These are phyloP conservation scores for Eucalyptus curtisii DNA, from an alignment of 345 rosid species.

Conservation along the genomic window DNA sequence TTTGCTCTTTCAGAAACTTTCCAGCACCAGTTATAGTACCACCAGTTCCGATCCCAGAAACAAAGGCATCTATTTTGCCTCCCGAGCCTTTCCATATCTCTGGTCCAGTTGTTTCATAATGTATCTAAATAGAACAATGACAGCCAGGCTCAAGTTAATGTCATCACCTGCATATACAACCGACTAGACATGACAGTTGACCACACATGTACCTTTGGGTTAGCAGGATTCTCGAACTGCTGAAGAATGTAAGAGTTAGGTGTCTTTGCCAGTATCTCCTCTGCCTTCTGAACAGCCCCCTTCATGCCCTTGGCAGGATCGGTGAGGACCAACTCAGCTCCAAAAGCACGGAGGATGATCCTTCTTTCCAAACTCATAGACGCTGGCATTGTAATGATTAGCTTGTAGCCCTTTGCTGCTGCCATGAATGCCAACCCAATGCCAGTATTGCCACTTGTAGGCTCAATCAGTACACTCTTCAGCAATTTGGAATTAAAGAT, in stretches of 20 bases:
- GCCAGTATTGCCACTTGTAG: constrained; percentile 97
- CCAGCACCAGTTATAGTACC: constrained; percentile 92
- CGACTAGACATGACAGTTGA: not conserved
- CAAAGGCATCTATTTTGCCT: constrained; percentile 75
- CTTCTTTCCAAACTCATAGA: constrained; percentile 91
- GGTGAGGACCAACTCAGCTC: constrained; percentile 76
- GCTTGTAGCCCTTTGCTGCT: constrained; percentile 77
- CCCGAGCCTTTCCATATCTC: constrained; percentile 83
- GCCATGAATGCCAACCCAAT: constrained; percentile 90
- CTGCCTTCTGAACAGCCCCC: constrained; percentile 90
- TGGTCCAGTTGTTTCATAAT: constrained; percentile 91
- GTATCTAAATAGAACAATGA: constrained; percentile 30
- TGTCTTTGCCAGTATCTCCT: constrained; percentile 67
- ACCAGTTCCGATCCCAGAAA: constrained; percentile 94
- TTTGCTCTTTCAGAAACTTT: constrained; percentile 73
- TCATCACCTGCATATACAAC: not conserved
- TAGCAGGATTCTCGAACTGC: constrained; percentile 87
- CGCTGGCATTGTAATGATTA: constrained; percentile 88
- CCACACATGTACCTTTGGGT: constrained; percentile 55
- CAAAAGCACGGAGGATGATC: constrained; percentile 87
- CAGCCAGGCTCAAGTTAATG: not conserved
- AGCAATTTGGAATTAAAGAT: not conserved
- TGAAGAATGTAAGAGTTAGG: constrained; percentile 82
- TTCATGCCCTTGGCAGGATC: constrained; percentile 91
- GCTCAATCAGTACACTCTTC: constrained; percentile 83